Base-by-base conservation (phyloP, 1,284 basidiomycete genomes). In the Coniophora puteana region DNA sequence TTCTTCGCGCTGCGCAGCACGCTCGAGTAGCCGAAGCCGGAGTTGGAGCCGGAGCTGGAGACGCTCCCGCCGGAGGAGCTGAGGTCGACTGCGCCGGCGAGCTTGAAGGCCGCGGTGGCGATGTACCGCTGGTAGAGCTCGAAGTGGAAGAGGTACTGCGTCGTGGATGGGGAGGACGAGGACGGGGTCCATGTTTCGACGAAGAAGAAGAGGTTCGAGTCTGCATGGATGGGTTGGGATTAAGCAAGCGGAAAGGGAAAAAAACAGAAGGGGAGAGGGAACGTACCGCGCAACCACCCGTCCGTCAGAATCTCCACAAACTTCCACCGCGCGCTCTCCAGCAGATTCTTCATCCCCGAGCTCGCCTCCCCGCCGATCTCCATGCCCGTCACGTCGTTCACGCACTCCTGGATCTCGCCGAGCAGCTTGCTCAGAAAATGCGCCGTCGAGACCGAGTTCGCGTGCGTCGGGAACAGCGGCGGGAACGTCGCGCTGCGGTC, bases 111-210 rank as follows among this genome's bases (percentile, higher is more conserved):
- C 4, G 80, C 71, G 0, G 84, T 85, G 1, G 85, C 81, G 53
- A 93, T 72, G 47, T 92, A 83, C 43, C 82, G 75, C 58, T 99
- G 93, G 63, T 94, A 93, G 1, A 78, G 67, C 44, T 90, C 85
- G 41, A 98, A 76, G 41, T 88, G 77, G 12, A 74, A 68, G 36
- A 98, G 77, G 47, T 82, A 83, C 43, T 75, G 68, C 1, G 85
- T 86, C 6, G 77, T 73, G 41, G 74, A 78, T 8, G 72, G 66
- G 44, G 80, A 76, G 2, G 59, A 58, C 11, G 72, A 62, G 38
- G 80, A 84, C 1, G 80, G 69, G 11, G 76, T 68, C 93, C 94
- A 98, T 30, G 81, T 80, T 59, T 99, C 96, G 16, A 98, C 73
- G 43, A 82, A 71, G 62, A 93, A 86, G 56, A 98, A 87, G 8